Percentiles rank a stretch among this genome's conserved stretches.
phyloP scores from a whole-genome alignment of 164 flowering plant genomes.

The Cinnamomum micranthum region DNA sequence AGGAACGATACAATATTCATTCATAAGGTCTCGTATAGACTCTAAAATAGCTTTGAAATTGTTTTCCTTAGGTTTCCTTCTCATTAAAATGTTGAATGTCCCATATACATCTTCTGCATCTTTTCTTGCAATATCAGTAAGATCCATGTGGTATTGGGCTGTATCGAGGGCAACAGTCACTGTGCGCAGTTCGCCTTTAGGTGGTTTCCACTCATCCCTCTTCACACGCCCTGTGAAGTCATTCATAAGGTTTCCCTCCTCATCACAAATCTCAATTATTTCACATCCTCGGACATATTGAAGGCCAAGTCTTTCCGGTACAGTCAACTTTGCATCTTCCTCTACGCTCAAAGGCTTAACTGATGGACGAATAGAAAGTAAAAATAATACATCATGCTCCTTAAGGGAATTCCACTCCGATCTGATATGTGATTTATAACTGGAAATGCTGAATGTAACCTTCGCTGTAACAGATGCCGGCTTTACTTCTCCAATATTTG shows the following conservation, averaged over 20 bases:
- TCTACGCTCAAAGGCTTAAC: constrained; percentile 93
- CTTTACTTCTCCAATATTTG: constrained; percentile 97
- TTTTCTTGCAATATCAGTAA: constrained; percentile 77
- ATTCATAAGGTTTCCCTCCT: constrained; percentile 95
- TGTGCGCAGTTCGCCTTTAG: constrained; percentile 94
- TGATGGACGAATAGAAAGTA: constrained; percentile 83
- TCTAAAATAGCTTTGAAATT: constrained; percentile 98
- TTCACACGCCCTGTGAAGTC: constrained; percentile 94
- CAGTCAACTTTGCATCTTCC: constrained; percentile 79
- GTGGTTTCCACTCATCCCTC: constrained; percentile 99
- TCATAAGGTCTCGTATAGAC: constrained; percentile 98
- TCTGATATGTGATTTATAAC: constrained; percentile 80
- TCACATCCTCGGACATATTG: constrained; percentile 98
- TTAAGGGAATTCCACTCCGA: constrained; percentile 95
- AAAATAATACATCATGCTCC: constrained; percentile 96
- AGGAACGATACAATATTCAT: constrained; percentile 97
- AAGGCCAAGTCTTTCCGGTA: constrained; percentile 92
- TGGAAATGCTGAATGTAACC: constrained; percentile 79
- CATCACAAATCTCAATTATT: constrained; percentile 90
- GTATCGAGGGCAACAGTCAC: constrained; percentile 90
- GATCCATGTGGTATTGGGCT: constrained; percentile 99
- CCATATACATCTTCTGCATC: constrained; percentile 88
- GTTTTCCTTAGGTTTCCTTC: constrained; percentile 98
- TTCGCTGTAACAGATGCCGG: constrained; percentile 94
- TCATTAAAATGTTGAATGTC: constrained; percentile 83